Conservation (phyloP, 495 filamentous ascomycete genomes). For the Penicillium ochrochloron region DNA sequence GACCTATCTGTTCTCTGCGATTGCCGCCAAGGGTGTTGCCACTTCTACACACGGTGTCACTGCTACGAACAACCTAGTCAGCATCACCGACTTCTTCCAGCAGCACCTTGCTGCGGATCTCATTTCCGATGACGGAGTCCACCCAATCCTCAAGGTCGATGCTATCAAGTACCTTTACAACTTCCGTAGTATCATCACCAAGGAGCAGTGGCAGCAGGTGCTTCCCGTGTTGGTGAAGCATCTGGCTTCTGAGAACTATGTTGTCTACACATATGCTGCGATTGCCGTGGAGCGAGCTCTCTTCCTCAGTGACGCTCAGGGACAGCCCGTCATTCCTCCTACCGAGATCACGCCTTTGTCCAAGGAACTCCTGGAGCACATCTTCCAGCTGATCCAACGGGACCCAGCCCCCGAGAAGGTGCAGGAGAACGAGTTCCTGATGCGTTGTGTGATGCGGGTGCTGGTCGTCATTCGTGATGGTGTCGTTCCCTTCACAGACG, state of each 20-base stretch:
- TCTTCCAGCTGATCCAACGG: constrained; percentile 88
- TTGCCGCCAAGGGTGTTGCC: constrained; percentile 86
- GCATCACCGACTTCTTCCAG: constrained; percentile 92
- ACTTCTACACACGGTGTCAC: constrained; percentile 87
- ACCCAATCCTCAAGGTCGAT: constrained; percentile 93
- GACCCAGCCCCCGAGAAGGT: constrained; percentile 84
- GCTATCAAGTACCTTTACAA: constrained; percentile 96
- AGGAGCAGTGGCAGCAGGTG: constrained; percentile 83
- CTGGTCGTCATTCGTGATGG: constrained; percentile 88
- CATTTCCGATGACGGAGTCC: constrained; percentile 61
- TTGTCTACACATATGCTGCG: constrained; percentile 95
- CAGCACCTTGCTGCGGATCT: constrained; percentile 86
- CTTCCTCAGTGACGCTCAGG: constrained; percentile 72
- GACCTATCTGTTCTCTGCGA: constrained; percentile 90
- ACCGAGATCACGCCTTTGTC: constrained; percentile 75
- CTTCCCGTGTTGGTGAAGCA: constrained; percentile 91
- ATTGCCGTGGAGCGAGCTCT: constrained; percentile 91
- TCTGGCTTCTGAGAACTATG: constrained; percentile 82
- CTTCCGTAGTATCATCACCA: constrained; percentile 88
- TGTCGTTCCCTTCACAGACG: constrained; percentile 69
- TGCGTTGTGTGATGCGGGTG: constrained; percentile 97
- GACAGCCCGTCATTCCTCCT: constrained; percentile 74
- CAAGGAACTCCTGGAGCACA: constrained; percentile 83
- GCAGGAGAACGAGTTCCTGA: constrained; percentile 98
- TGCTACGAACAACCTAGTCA: constrained; percentile 79